Evolutionary conservation across 306 rosid genomes (phyloP).

Genomic region (Clitoria ternatea): DNA sequence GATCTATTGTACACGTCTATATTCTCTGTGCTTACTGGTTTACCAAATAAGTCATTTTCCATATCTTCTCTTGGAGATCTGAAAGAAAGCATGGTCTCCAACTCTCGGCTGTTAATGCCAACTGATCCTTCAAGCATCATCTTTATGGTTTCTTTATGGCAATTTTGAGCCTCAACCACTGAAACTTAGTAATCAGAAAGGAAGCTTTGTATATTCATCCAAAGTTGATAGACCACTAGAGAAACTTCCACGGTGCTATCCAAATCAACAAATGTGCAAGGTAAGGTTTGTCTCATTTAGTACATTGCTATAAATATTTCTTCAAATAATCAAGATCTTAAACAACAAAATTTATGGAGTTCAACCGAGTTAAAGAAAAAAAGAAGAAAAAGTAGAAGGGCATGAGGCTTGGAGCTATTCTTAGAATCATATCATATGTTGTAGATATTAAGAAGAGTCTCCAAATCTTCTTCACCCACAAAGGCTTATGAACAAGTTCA

Average conservation of each 20-base stretch:
- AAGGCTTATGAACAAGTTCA: background rate
- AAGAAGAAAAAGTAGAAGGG: background rate
- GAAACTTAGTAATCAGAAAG: slow-evolving; percentile 31
- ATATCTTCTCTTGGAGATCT: slow-evolving; percentile 35
- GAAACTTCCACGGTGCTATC: slow-evolving; percentile 35
- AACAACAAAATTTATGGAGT: slow-evolving; percentile 2
- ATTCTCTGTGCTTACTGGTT: slow-evolving; percentile 30
- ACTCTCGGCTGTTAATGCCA: slow-evolving; percentile 36
- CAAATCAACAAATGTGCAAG: slow-evolving; percentile 27
- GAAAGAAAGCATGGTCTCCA: slow-evolving; percentile 34
- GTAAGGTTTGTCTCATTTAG: slow-evolving; percentile 32
- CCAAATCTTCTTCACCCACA: background rate
- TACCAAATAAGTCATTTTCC: slow-evolving; percentile 35
- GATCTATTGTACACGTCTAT: slow-evolving; percentile 17
- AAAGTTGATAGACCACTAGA: slow-evolving; percentile 27
- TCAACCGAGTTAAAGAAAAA: background rate
- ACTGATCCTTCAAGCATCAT: slow-evolving; percentile 40
- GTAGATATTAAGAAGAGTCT: background rate
- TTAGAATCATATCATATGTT: background rate
- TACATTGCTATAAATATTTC: background rate
- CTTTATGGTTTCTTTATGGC: slow-evolving; percentile 18
- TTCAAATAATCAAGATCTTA: slow-evolving; percentile 23
- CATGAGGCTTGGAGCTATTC: background rate
- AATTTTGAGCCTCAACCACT: slow-evolving; percentile 29
- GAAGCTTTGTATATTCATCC: slow-evolving; percentile 23